Conservation (phyloP, 2,329 filamentous ascomycete genomes). For the Cercospora sp. region DNA sequence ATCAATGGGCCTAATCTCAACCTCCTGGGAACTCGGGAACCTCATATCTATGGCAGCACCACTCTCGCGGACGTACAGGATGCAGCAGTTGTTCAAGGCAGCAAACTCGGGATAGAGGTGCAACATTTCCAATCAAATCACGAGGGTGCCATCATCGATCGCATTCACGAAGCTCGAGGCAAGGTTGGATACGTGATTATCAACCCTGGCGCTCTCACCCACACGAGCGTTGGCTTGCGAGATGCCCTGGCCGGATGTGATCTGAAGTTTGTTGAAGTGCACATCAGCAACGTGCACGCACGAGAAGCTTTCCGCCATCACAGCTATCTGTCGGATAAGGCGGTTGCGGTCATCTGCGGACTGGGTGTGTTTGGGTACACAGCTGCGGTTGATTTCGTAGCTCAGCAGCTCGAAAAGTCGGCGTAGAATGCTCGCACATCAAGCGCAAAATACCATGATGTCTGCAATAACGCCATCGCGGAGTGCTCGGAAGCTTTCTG, state of each 20-base stretch:
- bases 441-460: not conserved
- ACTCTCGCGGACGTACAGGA: conserved; percentile 64
- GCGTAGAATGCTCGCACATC: not conserved
- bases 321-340: conserved; percentile 75
- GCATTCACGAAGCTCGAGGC: conserved; percentile 66
- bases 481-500: not conserved
- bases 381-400: conserved; percentile 48
- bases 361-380: conserved; percentile 54
- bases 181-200: conserved; percentile 67
- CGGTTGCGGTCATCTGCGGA: conserved; percentile 70
- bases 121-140: conserved; percentile 73
- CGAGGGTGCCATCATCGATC: conserved; percentile 72
- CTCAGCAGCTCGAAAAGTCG: conserved; percentile 27
- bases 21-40: conserved; percentile 73
- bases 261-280: conserved; percentile 76
- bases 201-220: conserved; percentile 73
- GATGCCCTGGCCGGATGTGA: conserved; percentile 69
- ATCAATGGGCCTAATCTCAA: conserved; percentile 72
- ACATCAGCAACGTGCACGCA: conserved; percentile 72
- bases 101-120: conserved; percentile 52
- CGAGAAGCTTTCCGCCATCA: conserved; percentile 68
- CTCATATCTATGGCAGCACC: conserved; percentile 68
- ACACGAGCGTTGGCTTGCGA: conserved; percentile 73
- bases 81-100: conserved; percentile 52
- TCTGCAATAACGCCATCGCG: not conserved